These are phyloP conservation scores for Pleurotus giganteus DNA, from an alignment of 768 basidiomycete genomes.

Conservation along the genomic window DNA sequence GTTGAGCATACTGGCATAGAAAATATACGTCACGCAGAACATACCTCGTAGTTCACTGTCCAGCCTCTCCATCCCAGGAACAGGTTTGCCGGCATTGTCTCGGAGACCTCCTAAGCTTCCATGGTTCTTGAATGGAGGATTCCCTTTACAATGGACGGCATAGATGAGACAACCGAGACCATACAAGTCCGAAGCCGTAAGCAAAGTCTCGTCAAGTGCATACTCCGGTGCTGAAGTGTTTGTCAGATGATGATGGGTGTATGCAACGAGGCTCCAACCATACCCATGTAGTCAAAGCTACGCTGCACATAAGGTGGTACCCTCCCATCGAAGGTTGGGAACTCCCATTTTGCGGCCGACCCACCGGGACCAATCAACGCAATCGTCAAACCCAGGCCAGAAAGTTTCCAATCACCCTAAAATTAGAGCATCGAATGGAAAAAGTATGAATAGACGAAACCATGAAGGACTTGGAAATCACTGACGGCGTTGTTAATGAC, in stretches of 20 bases:
- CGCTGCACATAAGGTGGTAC: slow-evolving; percentile 82
- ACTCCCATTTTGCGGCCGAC: slow-evolving; percentile 80
- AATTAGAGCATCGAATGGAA: not conserved
- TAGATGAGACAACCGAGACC: slow-evolving; percentile 89
- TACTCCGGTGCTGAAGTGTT: slow-evolving; percentile 81
- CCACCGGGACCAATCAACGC: slow-evolving; percentile 69
- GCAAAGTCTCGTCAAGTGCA: slow-evolving; percentile 82
- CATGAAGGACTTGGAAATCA: slow-evolving; percentile 5
- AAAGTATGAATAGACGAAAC: not conserved
- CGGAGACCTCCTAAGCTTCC: slow-evolving; percentile 69
- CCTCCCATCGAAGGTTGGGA: slow-evolving; percentile 82
- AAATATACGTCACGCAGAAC: slow-evolving; percentile 4
- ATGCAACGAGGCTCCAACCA: slow-evolving; percentile 16
- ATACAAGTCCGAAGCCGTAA: slow-evolving; percentile 91
- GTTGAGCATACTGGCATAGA: not conserved
- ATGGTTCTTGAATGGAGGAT: slow-evolving; percentile 84
- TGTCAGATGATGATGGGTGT: not conserved
- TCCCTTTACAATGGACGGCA: slow-evolving; percentile 86
- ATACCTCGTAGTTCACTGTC: slow-evolving; percentile 75
- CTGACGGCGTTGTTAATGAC: slow-evolving; percentile 86
- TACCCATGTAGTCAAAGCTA: slow-evolving; percentile 94
- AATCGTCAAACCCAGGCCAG: slow-evolving; percentile 86
- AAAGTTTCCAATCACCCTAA: slow-evolving; percentile 98
- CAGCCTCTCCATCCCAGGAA: slow-evolving; percentile 60
- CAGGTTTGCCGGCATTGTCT: slow-evolving; percentile 62